phyloP scores from a whole-genome alignment of 2,329 filamentous ascomycete species.

The Aureobasidium namibiae region DNA sequence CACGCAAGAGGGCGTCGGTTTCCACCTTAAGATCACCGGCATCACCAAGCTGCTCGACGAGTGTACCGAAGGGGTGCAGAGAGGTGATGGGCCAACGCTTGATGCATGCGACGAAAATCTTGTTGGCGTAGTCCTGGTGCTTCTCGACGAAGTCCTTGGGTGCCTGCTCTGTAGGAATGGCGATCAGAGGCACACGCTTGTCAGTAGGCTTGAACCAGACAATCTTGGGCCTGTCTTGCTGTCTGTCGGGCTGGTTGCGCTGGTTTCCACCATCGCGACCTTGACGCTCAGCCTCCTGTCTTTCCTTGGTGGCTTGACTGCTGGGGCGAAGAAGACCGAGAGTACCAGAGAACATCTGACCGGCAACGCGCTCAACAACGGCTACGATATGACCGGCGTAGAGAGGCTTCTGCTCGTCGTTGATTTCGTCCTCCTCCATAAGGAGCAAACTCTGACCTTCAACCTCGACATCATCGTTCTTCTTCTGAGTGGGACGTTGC shows the following conservation, averaged over 20 bases:
- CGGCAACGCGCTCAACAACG: slow-evolving; percentile 91
- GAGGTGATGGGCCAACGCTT: slow-evolving; percentile 99
- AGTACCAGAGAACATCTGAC: slow-evolving; percentile 96
- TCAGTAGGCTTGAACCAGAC: slow-evolving; percentile 99
- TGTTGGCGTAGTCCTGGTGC: slow-evolving; percentile 93
- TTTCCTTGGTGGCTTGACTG: slow-evolving; percentile 98
- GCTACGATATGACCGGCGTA: slow-evolving; percentile 97
- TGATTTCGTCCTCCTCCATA: slow-evolving; percentile 98
- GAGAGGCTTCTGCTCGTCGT: slow-evolving; percentile 92
- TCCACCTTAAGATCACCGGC: slow-evolving; percentile 98
- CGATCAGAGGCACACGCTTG: slow-evolving; percentile 95
- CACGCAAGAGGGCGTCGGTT: slow-evolving; percentile 89
- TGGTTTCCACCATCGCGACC: slow-evolving; percentile 73
- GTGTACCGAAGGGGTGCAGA: slow-evolving; percentile 94
- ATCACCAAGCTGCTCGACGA: slow-evolving; percentile 91
- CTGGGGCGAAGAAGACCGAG: slow-evolving; percentile 89
- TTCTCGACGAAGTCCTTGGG: slow-evolving; percentile 97
- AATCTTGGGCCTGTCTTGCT: slow-evolving; percentile 97
- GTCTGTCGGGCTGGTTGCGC: slow-evolving; percentile 68
- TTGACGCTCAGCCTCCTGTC: slow-evolving; percentile 92
- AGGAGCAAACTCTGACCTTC: slow-evolving; percentile 94
- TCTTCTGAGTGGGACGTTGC: slow-evolving; percentile 97
- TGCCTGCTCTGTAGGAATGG: slow-evolving; percentile 95
- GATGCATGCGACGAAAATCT: slow-evolving; percentile 97
- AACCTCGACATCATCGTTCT: slow-evolving; percentile 98